phyloP scores from a whole-genome alignment of 2,329 filamentous ascomycete species.

The Helotiales sp. region DNA sequence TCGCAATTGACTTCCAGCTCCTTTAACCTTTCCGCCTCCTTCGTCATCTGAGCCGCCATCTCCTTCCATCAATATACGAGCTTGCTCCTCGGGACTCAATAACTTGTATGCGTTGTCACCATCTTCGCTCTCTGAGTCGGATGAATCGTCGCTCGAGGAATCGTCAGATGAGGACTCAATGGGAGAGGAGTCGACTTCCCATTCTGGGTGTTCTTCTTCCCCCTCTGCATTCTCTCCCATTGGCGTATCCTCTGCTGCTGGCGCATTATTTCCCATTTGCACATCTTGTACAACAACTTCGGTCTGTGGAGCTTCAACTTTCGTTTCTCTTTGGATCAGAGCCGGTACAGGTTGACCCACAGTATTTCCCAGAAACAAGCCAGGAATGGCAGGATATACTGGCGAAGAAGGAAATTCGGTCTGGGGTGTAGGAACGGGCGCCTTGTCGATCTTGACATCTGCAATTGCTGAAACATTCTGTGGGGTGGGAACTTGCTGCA shows the following conservation, averaged over 20 bases:
- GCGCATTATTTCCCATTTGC: not conserved
- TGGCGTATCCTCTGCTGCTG: slow-evolving; percentile 2
- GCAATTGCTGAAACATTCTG: not conserved
- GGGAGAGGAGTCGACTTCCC: slow-evolving; percentile 81
- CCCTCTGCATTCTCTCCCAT: slow-evolving; percentile 6
- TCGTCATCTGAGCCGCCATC: slow-evolving; percentile 83
- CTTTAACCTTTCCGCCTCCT: slow-evolving; percentile 53
- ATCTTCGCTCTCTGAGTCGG: slow-evolving; percentile 58
- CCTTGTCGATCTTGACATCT: not conserved
- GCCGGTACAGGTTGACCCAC: not conserved
- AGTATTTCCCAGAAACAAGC: slow-evolving; percentile 9
- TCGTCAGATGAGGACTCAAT: slow-evolving; percentile 69
- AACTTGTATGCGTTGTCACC: slow-evolving; percentile 69
- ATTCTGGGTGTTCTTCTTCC: slow-evolving; percentile 67
- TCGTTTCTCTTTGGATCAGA: not conserved
- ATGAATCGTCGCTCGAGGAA: slow-evolving; percentile 59
- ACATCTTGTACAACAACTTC: not conserved
- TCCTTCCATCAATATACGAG: slow-evolving; percentile 81
- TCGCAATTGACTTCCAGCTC: slow-evolving; percentile 59
- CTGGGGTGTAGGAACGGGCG: not conserved
- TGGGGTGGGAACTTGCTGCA: not conserved
- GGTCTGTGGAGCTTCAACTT: not conserved
- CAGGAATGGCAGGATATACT: slow-evolving; percentile 12
- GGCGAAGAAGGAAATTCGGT: not conserved
- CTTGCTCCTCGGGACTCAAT: slow-evolving; percentile 81